Base-by-base conservation (phyloP, 2,329 filamentous ascomycete genomes). In the Claviceps paspali region DNA sequence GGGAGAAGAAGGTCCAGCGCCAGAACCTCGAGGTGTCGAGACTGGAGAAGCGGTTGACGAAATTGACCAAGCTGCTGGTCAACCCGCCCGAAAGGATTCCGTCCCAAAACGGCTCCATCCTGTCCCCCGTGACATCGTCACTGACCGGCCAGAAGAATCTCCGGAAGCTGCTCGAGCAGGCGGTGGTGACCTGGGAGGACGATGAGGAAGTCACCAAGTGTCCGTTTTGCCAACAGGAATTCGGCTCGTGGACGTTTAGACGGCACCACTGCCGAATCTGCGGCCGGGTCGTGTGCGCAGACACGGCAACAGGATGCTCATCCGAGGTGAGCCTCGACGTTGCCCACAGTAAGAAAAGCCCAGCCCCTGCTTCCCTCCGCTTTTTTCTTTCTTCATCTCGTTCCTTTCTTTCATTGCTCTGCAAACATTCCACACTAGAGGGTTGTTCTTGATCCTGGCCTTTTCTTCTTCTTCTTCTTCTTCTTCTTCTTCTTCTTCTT, bases 201-300 rank as follows among this genome's bases (percentile, higher is more conserved):
- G 91, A 98, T 56, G 69, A 79, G 0, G 73, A 67, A 23, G 86
- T 98, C 5, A 44, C 67, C 2, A 77, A 78, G 45, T 98, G 91
- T 52, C 91, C 91, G 0, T 94, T 94, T 52, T 98, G 91, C 50
- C 83, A 93, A 52, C 91, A 98, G 50, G 85, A 94, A 39, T 98
- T 98, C 56, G 81, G 85, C 1, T 81, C 79, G 11, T 96, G 94
- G 71, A 82, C 85, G 2, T 93, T 96, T 51, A 75, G 91, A 49
- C 69, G 91, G 47, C 91, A 96, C 56, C 91, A 98, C 57, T 98
- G 91, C 58, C 75, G 91, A 38, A 79, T 93, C 58, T 98, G 91
- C 50, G 91, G 91, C 3, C 75, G 81, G 30, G 86, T 98, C 0
- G 85, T 98, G 0, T 98, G 91, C 53, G 85, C 85, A 10, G 91